These are phyloP conservation scores for Myxozyma udenii DNA, from an alignment of 805 yeast genomes.

Conservation along the genomic window DNA sequence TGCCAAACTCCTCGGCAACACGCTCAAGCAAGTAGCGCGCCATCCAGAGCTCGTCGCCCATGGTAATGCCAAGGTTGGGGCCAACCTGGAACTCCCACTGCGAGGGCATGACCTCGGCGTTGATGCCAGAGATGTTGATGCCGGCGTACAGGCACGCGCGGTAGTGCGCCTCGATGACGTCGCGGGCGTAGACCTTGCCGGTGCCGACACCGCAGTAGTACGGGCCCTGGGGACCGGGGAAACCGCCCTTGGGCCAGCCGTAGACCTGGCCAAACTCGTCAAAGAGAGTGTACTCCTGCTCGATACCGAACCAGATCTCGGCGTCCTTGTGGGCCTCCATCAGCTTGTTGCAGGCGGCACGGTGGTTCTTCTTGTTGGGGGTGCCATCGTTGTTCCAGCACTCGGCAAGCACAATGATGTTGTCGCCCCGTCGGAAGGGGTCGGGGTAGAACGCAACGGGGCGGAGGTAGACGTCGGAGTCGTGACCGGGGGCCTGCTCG, in stretches of 20 bases:
- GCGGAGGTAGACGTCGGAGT: constrained; percentile 90
- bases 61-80: constrained; percentile 89
- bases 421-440: constrained; percentile 97
- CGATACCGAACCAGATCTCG: constrained; percentile 95
- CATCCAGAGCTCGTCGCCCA: constrained; percentile 98
- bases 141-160: constrained; percentile 96
- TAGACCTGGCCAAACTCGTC: constrained; percentile 86
- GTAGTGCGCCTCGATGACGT: constrained; percentile 98
- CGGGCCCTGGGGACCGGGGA: constrained; percentile 99
- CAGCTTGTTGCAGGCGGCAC: constrained; percentile 93
- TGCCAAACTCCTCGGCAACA: constrained; percentile 98
- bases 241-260: constrained; percentile 99
- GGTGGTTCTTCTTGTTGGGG: constrained; percentile 97
- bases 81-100: constrained; percentile 99
- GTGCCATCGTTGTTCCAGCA: constrained; percentile 99
- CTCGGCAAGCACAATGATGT: constrained; percentile 90
- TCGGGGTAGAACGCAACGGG: constrained; percentile 95
- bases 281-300: constrained; percentile 96
- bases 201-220: constrained; percentile 99
- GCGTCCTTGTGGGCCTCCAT: constrained; percentile 86
- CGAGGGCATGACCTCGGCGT: constrained; percentile 99
- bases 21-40: constrained; percentile 90
- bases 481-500: constrained; percentile 96
- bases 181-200: constrained; percentile 97
- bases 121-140: constrained; percentile 86